phyloP scores from a whole-genome alignment of 495 filamentous ascomycete species.

The Pseudevernia furfuracea region DNA sequence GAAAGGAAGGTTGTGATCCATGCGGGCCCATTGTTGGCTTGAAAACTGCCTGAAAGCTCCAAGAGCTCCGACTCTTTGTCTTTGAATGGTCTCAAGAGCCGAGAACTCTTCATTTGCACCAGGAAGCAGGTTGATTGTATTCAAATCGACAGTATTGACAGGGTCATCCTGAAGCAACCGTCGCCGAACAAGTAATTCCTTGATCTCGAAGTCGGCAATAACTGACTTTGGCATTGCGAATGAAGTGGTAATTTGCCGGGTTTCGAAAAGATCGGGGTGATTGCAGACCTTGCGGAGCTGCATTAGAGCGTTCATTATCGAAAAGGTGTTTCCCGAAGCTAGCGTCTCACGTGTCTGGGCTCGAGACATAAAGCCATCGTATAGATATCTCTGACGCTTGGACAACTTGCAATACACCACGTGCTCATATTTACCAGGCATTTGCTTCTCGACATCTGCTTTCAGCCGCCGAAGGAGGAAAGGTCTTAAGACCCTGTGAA shows the following conservation, averaged over 20 bases:
- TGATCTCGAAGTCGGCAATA: constrained; percentile 67
- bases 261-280: constrained; percentile 95
- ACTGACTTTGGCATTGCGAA: constrained; percentile 86
- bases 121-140: constrained; percentile 75
- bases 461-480: constrained; percentile 90
- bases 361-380: constrained; percentile 95
- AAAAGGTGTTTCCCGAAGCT: constrained; percentile 92
- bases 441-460: constrained; percentile 97
- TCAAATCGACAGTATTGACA: constrained; percentile 58
- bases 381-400: constrained; percentile 88
- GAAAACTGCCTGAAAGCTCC: constrained; percentile 25
- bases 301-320: constrained; percentile 98
- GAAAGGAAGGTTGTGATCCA: constrained; percentile 48
- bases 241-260: constrained; percentile 94
- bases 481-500: constrained; percentile 87
- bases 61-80: constrained; percentile 33
- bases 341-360: constrained; percentile 82
- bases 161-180: constrained; percentile 58
- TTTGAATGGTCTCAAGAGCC: constrained; percentile 34
- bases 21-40: constrained; percentile 25
- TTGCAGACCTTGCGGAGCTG: constrained; percentile 97
- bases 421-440: constrained; percentile 96
- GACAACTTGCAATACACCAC: constrained; percentile 91
- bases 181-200: constrained; percentile 63
- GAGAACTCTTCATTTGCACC: constrained; percentile 55